These are phyloP conservation scores for Clonostachys rosea DNA, from an alignment of 2,329 filamentous ascomycete genomes.

Conservation along the genomic window DNA sequence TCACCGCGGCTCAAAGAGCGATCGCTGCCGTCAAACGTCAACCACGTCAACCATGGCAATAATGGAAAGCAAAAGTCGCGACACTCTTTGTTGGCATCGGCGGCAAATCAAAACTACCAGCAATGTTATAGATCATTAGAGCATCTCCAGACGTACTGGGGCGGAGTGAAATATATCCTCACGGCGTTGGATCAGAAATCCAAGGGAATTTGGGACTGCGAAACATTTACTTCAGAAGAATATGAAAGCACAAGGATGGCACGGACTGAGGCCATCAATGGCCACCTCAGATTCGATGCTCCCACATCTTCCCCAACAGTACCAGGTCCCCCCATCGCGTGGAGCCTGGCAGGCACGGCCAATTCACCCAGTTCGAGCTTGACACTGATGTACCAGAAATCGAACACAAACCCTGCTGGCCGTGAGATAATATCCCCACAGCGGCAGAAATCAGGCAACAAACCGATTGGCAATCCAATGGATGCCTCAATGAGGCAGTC, in stretches of 20 bases:
- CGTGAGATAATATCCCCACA: no score
- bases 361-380: constrained; percentile 82
- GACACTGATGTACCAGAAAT: constrained; percentile 71
- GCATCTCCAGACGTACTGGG: constrained; percentile 80
- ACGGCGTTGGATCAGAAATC: constrained; percentile 84
- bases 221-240: constrained; percentile 66
- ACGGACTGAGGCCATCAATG: constrained; percentile 18
- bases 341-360: constrained; percentile 83
- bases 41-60: constrained; percentile 2
- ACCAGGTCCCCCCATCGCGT: constrained; percentile 57
- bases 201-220: constrained; percentile 78
- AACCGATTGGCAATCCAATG: constrained; percentile 52
- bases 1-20: constrained; percentile 33
- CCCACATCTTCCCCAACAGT: constrained; percentile 41
- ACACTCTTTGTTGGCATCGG: constrained; percentile 73
- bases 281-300: constrained; percentile 38
- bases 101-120: constrained; percentile 83
- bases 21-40: neutral
- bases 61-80: constrained; percentile 41
- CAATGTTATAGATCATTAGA: constrained; percentile 80
- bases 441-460: constrained; percentile 28
- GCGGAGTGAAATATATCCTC: constrained; percentile 80
- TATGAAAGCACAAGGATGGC: constrained; percentile 64
- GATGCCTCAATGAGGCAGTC: constrained; percentile 57
- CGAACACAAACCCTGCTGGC: constrained; percentile 1